Conservation (phyloP, 495 filamentous ascomycete genomes). For the Cenococcum geophilum region DNA sequence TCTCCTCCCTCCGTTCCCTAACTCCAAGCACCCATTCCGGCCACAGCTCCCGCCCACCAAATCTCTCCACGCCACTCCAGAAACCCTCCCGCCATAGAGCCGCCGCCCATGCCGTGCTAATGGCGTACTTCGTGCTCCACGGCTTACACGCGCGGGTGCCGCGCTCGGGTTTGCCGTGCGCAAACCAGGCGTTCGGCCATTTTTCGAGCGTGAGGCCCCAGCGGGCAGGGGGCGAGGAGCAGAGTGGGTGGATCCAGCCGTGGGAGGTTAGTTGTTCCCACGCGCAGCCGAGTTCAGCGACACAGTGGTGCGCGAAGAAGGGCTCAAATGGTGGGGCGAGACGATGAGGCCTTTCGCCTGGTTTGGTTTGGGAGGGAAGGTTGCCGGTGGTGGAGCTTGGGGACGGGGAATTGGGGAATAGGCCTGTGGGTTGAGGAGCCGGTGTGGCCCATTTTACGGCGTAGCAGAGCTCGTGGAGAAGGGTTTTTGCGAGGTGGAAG, state of each 20-base stretch:
- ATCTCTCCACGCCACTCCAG: not conserved
- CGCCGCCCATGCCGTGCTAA: not conserved
- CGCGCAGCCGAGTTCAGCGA: not conserved
- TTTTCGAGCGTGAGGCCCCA: not conserved
- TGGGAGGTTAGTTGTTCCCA: slow-evolving; percentile 1
- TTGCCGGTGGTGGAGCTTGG: not conserved
- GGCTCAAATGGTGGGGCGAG: not conserved
- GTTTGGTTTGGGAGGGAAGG: too few species aligned
- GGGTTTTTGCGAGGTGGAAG: not conserved
- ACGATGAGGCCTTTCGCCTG: not conserved
- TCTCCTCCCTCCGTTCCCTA: not conserved
- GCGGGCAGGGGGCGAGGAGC: not conserved
- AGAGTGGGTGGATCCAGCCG: not conserved
- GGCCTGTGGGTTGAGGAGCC: not conserved
- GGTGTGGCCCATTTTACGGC: not conserved
- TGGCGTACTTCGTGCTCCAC: not conserved
- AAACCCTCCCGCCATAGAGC: not conserved
- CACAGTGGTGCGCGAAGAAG: not conserved
- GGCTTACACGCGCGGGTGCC: not conserved
- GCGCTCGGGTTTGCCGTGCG: not conserved
- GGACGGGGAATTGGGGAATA: not conserved
- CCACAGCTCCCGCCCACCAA: not conserved
- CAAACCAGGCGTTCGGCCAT: not conserved
- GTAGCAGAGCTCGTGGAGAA: not conserved
- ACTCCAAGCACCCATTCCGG: not conserved